These are phyloP conservation scores for Suhomyces canberraensis DNA, from an alignment of 805 yeast species.

Conservation along the genomic window DNA sequence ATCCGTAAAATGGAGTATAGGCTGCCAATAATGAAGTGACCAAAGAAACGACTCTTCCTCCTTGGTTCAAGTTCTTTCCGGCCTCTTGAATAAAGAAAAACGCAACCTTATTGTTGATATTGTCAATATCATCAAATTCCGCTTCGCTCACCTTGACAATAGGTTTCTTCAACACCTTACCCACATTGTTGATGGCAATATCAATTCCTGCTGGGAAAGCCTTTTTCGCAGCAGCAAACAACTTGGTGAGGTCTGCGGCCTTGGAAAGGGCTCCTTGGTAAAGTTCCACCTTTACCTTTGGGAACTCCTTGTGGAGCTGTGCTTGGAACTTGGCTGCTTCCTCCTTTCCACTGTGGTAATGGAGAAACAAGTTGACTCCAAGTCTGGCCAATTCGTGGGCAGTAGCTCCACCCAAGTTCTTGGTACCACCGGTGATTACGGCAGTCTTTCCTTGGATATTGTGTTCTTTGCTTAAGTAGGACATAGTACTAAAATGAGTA, in stretches of 20 bases:
- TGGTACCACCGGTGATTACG: slow-evolving; percentile 58
- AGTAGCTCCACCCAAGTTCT: slow-evolving; percentile 56
- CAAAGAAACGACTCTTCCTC: slow-evolving; percentile 53
- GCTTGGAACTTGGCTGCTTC: slow-evolving; percentile 35
- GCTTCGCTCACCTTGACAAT: slow-evolving; percentile 48
- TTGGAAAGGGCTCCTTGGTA: slow-evolving; percentile 42
- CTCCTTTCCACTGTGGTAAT: slow-evolving; percentile 48
- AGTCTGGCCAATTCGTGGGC: slow-evolving; percentile 52
- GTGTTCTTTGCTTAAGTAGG: neutral
- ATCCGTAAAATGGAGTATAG: slow-evolving; percentile 50
- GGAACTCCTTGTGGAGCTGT: slow-evolving; percentile 30
- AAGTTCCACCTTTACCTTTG: slow-evolving; percentile 38
- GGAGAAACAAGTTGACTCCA: slow-evolving; percentile 54
- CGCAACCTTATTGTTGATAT: slow-evolving; percentile 55
- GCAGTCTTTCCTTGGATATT: slow-evolving; percentile 44
- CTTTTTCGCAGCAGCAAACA: slow-evolving; percentile 45
- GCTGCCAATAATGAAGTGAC: slow-evolving; percentile 69
- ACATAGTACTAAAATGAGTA: no score
- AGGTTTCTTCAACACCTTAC: slow-evolving; percentile 63
- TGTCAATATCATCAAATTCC: slow-evolving; percentile 55
- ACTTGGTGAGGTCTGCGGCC: slow-evolving; percentile 39
- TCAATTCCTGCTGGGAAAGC: slow-evolving; percentile 50
- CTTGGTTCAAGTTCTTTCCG: slow-evolving; percentile 45
- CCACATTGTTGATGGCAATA: slow-evolving; percentile 66
- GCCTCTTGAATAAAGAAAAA: slow-evolving; percentile 61